These are phyloP conservation scores for Umbellularia californica DNA, from an alignment of 164 flowering plant species.

Conservation along the genomic window DNA sequence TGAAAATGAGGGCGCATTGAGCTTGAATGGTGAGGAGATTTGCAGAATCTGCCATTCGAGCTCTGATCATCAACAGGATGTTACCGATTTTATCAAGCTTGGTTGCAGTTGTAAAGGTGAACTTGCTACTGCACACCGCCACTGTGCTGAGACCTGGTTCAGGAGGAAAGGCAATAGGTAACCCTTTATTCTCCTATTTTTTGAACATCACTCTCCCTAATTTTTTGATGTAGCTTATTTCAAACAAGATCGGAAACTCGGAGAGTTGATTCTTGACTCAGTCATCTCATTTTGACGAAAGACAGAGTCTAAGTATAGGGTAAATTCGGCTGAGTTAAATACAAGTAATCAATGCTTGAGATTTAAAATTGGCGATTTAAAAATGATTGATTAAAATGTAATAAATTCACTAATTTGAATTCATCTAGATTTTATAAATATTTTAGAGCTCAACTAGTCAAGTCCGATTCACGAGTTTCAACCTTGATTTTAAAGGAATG, in stretches of 20 bases:
- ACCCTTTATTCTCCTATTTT: neutral
- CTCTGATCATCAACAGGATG: slow-evolving; percentile 36
- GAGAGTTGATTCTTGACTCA: no score
- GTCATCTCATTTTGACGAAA: no score
- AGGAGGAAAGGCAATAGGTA: slow-evolving; percentile 87
- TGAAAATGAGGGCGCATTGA: slow-evolving; percentile 18
- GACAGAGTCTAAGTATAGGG: no score
- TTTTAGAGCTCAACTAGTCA: no score
- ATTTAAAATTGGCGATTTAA: no score
- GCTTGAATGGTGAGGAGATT: slow-evolving; percentile 38
- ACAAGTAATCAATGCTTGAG: no score
- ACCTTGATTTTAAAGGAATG: neutral
- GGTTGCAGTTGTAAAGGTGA: slow-evolving; percentile 88
- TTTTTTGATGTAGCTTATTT: neutral
- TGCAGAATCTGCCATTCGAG: slow-evolving; percentile 88
- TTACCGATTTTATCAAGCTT: slow-evolving; percentile 48
- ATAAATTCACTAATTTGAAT: no score
- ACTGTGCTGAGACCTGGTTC: slow-evolving; percentile 93
- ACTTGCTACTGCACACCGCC: slow-evolving; percentile 65
- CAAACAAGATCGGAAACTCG: no score
- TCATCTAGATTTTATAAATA: no score
- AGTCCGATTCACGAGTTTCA: no score
- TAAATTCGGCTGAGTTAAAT: no score
- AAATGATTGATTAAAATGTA: no score
- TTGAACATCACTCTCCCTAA: neutral